These are phyloP conservation scores for Bacidia rubella DNA, from an alignment of 495 filamentous ascomycete genomes.

Conservation along the genomic window DNA sequence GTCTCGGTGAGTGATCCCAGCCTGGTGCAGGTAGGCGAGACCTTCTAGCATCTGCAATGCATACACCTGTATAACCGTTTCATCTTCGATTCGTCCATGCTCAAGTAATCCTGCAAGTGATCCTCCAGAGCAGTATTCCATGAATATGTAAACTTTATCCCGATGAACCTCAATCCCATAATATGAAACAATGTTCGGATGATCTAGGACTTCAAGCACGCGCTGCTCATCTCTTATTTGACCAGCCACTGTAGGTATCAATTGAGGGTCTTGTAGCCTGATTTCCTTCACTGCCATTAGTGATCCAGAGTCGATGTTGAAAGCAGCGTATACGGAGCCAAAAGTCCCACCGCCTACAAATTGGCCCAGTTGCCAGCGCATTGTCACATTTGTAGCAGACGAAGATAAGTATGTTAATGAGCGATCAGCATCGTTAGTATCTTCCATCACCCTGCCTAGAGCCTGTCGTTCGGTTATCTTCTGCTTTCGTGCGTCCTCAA, in stretches of 20 bases:
- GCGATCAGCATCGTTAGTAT: conserved; percentile 86
- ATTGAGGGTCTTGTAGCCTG: conserved; percentile 86
- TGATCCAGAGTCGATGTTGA: conserved; percentile 90
- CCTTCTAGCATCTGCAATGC: conserved; percentile 92
- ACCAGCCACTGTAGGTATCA: conserved; percentile 82
- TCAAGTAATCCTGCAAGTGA: conserved; percentile 84
- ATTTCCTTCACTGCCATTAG: conserved; percentile 99
- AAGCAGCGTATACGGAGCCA: conserved; percentile 89
- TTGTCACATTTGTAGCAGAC: conserved; percentile 81
- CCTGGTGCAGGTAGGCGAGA: conserved; percentile 84
- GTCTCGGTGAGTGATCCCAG: conserved; percentile 83
- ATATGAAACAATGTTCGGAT: conserved; percentile 95
- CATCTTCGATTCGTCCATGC: conserved; percentile 93
- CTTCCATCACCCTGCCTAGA: conserved; percentile 79
- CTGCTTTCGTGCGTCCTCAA: conserved; percentile 67
- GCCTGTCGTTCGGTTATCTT: conserved; percentile 80
- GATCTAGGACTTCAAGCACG: conserved; percentile 85
- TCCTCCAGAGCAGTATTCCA: conserved; percentile 96
- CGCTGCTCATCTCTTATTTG: conserved; percentile 97
- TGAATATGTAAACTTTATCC: conserved; percentile 98
- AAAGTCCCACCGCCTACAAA: conserved; percentile 96
- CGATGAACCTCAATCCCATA: conserved; percentile 96
- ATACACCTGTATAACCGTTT: conserved; percentile 96
- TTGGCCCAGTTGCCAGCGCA: conserved; percentile 96
- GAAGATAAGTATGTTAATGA: conserved; percentile 88